Conservation (phyloP, 768 basidiomycete species). For the Mycena albidolilacea region DNA sequence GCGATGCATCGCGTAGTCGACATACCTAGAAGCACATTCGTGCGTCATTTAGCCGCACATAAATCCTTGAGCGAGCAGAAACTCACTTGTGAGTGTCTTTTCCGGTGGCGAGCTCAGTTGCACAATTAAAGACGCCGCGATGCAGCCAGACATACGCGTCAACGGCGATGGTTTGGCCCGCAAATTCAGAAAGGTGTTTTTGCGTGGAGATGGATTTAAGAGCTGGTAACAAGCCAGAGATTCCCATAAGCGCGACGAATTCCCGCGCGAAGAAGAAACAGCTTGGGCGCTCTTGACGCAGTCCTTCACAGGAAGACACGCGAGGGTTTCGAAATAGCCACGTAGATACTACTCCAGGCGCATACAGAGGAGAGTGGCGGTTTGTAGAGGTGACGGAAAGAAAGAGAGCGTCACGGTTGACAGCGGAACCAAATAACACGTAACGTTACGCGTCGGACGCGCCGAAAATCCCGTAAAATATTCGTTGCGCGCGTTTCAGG, state of each 20-base stretch:
- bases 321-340: neutral
- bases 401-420: neutral
- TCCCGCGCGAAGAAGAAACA: too few relatives aligned
- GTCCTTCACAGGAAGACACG: neutral
- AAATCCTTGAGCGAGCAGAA: neutral
- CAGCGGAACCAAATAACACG: slow-evolving; percentile 21
- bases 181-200: slow-evolving; percentile 84
- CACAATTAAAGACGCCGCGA: slow-evolving; percentile 90
- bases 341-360: neutral
- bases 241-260: slow-evolving; percentile 74
- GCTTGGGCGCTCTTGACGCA: too few relatives aligned
- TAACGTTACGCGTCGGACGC: slow-evolving; percentile 12
- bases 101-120: slow-evolving; percentile 90
- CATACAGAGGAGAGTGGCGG: neutral
- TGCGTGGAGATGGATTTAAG: slow-evolving; percentile 91
- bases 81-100: slow-evolving; percentile 87
- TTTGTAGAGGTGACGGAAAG: neutral
- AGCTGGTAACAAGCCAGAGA: slow-evolving; percentile 89
- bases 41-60: neutral
- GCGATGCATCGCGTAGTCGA: slow-evolving; percentile 95
- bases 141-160: slow-evolving; percentile 98
- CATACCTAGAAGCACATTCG: slow-evolving; percentile 74
- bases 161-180: slow-evolving; percentile 89
- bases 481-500: too few relatives aligned
- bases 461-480: neutral